Conservation (phyloP, 495 filamentous ascomycete genomes). For the Hypoxylon perforatum region DNA sequence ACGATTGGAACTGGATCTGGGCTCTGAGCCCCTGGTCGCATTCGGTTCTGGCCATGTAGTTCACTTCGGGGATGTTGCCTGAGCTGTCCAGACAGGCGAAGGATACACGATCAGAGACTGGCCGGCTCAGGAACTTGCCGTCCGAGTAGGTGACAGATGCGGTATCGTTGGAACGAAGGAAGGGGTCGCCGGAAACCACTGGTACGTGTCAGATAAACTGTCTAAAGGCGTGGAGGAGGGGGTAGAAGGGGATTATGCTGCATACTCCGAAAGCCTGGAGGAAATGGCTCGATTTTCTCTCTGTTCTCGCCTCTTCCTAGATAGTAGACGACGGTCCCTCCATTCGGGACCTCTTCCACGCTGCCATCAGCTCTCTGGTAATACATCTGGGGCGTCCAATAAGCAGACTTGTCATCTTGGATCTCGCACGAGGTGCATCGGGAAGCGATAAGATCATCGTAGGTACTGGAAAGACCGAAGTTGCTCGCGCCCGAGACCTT, state of each 20-base stretch:
- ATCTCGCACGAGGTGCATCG: conserved; percentile 61
- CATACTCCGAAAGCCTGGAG: conserved; percentile 52
- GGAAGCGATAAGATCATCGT: conserved; percentile 51
- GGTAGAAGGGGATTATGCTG: too few relatives aligned
- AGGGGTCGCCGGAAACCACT: conserved; percentile 54
- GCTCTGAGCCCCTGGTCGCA: conserved; percentile 68
- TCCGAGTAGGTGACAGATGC: conserved; percentile 41
- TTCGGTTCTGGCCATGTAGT: conserved; percentile 58
- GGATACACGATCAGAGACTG: conserved; percentile 52
- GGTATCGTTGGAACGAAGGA: conserved; percentile 49
- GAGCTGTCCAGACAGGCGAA: conserved; percentile 52
- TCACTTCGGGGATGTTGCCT: conserved; percentile 59
- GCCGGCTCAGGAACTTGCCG: conserved; percentile 30
- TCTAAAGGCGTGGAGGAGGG: too few relatives aligned
- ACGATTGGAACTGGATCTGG: conserved; percentile 62
- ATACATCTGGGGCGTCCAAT: conserved; percentile 65
- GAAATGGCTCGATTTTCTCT: conserved; percentile 51
- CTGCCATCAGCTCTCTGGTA: conserved; percentile 57
- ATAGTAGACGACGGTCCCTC: conserved; percentile 56
- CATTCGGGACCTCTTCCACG: conserved; percentile 55
- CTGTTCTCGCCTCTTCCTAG: conserved; percentile 53
- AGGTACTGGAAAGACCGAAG: conserved; percentile 51
- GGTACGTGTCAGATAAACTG: too few relatives aligned
- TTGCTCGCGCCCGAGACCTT: conserved; percentile 72
- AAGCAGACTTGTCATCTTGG: conserved; percentile 61